A percentile compares a stretch with the other conserved stretches of the same genome.
Evolutionary conservation across 2,329 filamentous ascomycete species (phyloP).

Genomic region (Botrytis fragariae): DNA sequence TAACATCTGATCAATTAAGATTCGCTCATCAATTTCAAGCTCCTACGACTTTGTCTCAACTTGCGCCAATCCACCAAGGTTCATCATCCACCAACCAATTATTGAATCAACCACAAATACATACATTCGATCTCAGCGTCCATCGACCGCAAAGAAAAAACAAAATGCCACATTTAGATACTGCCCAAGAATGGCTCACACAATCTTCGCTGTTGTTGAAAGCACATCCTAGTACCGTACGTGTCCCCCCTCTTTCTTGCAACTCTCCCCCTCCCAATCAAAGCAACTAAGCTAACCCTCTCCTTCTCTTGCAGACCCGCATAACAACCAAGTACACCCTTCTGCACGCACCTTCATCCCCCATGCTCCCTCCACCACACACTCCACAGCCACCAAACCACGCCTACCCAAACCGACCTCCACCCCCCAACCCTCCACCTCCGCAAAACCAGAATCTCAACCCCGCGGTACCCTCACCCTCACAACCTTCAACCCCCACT

Average conservation of each 20-base stretch:
- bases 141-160: background rate
- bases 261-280: constrained; percentile 5
- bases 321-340: constrained; percentile 93
- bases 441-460: constrained; percentile 40
- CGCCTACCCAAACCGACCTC: constrained; percentile 35
- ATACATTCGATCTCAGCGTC: background rate
- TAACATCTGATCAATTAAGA: background rate
- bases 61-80: background rate
- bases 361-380: constrained; percentile 31
- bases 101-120: background rate
- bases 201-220: constrained; percentile 83
- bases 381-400: constrained; percentile 25
- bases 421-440: constrained; percentile 39
- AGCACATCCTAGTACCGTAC: constrained; percentile 79
- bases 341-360: constrained; percentile 42
- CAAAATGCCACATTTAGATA: constrained; percentile 75
- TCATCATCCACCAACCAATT: background rate
- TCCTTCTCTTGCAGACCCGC: constrained; percentile 59
- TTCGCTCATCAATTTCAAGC: constrained; percentile 2
- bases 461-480: constrained; percentile 71
- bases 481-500: constrained; percentile 84
- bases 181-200: constrained; percentile 86
- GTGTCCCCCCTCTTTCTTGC: constrained; percentile 36
- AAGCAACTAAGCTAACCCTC: constrained; percentile 22
- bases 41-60: background rate